A percentile compares a stretch with the other conserved stretches of the same genome.
These are phyloP conservation scores for Colletotrichum tanaceti DNA, from an alignment of 2,329 filamentous ascomycete genomes.

Conservation along the genomic window DNA sequence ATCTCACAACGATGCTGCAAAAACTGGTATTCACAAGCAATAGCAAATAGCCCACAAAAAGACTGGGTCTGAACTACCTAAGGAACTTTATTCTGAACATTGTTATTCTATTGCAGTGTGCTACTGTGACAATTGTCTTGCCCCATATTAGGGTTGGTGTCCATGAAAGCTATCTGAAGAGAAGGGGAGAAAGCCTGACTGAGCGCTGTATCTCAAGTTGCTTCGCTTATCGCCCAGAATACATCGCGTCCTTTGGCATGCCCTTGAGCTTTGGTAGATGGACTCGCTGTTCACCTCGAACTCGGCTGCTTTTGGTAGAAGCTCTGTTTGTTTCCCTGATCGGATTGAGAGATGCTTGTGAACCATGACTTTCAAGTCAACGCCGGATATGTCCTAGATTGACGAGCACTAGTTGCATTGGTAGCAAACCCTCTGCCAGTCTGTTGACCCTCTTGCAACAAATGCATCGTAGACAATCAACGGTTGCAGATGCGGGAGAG, in stretches of 20 bases:
- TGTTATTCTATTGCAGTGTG: too few relatives aligned
- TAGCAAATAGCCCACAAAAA: too few relatives aligned
- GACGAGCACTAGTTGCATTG: background rate
- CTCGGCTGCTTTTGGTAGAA: background rate
- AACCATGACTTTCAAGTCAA: background rate
- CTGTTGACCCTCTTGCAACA: too few relatives aligned
- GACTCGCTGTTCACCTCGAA: background rate
- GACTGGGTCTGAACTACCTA: background rate
- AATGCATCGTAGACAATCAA: background rate
- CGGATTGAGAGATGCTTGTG: background rate
- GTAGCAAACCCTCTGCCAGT: too few relatives aligned
- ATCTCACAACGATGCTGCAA: background rate
- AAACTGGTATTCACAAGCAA: too few relatives aligned
- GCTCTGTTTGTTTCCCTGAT: background rate
- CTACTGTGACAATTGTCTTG: background rate
- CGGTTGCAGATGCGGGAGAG: background rate
- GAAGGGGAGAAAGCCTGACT: background rate
- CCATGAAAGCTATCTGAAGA: too few relatives aligned
- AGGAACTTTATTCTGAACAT: background rate
- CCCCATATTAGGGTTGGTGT: too few relatives aligned
- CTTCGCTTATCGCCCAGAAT: background rate
- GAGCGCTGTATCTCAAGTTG: background rate
- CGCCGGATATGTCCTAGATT: too few relatives aligned
- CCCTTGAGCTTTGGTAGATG: background rate
- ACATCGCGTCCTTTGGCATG: background rate